Evolutionary conservation across 139 green algal genomes (phyloP), one percentile per base, ranked within the genome.

Genomic region (Picochlorum sp.): DNA sequence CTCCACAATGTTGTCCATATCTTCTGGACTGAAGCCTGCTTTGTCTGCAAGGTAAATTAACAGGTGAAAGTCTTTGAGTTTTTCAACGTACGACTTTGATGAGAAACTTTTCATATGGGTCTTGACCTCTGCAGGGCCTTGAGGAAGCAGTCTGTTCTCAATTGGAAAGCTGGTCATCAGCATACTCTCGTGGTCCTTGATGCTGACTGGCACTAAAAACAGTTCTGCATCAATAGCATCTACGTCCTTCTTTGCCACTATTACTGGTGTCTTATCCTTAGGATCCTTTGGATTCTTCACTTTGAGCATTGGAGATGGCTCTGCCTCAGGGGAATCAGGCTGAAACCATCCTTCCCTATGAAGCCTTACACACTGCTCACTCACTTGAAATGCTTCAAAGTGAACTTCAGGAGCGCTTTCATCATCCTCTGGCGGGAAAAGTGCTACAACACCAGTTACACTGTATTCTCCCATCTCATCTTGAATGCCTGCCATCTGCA

Each of bases 181-280:
- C 1, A 72, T 67, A 0, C 88, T 87, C 51, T 88, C 76, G 55
- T 99, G 92, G 63, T 96, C 83, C 26, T 81, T 68, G 59, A 99
- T 97, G 28, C 80, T 78, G 28, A 96, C 76, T 1, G 91, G 77
- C 41, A 89, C 75, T 47, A 99, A 74, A 63, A 97, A 97, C 59
- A 86, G 96, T 75, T 99, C 90, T 67, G 93, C 96, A 72, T 99
- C 93, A 8, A 96, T 82, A 58, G 93, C 85, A 12, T 55, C 69
- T 14, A 76, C 62, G 53, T 98, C 93, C 72, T 92, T 95, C 49
- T 78, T 83, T 40, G 78, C 82, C 6, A 95, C 74, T 25, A 95
- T 93, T 18, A 90, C 74, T 0, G 87, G 78, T 43, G 68, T 20
- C 52, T 85, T 67, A 9, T 84, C 50, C 6, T 57, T 63, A 2